Base-by-base conservation (phyloP, 2,329 filamentous ascomycete genomes). In the Spiromastix sp. region DNA sequence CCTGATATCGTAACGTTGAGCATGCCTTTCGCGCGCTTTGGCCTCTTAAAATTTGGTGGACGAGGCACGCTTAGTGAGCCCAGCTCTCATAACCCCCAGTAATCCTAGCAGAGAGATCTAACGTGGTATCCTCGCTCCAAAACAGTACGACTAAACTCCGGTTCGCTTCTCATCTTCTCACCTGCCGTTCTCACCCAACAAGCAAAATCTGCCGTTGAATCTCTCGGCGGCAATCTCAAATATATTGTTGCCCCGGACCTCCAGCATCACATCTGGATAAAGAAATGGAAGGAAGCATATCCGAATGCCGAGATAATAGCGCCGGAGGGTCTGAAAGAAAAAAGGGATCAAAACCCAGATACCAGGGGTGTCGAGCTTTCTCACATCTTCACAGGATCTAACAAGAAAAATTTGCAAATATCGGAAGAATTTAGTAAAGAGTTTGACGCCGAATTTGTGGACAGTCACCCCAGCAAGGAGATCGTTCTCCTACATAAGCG, bases 221-320 rank as follows among this genome's bases (percentile, higher is more conserved):
- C 65, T 21, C 64, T 85, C 38, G 78, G 78, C 42, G 78, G 79
- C 32, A 70, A 76, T 27, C 75, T 95, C 34, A 74, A 72, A 46
- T 96, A 96, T 68, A 79, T 98, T 46, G 69, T 89, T 17, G 89
- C 91, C 1, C 76, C 81, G 1, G 91, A 98, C 57, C 71, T 84
- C 34, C 86, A 98, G 65, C 91, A 98, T 61, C 91, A 98, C 70
- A 85, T 98, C 56, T 93, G 91, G 66, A 57, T 98, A 36, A 80
- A 82, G 0, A 70, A 84, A 32, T 98, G 91, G 89, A 77, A 82
- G 50, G 65, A 72, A 32, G 82, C 76, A 17, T 96, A 76, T 56
- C 87, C 89, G 0, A 58, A 71, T 27, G 87, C 89, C 20, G 78
- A 79, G 49, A 70, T 98, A 31, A 73, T 96, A 49, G 89, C 79